These are phyloP conservation scores for Gossypium gossypioides DNA, from an alignment of 441 rosid species.

Conservation along the genomic window DNA sequence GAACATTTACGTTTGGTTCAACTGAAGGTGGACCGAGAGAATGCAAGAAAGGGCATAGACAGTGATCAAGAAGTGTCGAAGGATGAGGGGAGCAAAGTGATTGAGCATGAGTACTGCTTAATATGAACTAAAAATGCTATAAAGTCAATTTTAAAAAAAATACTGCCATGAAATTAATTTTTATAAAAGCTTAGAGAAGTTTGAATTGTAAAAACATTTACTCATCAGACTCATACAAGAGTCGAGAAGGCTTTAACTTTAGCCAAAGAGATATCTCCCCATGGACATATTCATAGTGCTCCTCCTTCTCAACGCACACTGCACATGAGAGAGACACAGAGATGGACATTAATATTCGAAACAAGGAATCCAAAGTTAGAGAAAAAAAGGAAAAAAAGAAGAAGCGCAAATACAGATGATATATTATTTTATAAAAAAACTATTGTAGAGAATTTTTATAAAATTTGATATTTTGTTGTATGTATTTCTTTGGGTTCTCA, in stretches of 20 bases:
- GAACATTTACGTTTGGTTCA: not conserved
- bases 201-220: not conserved
- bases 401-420: constrained; percentile 2
- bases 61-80: not conserved
- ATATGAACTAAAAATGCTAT: not conserved
- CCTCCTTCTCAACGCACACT: not conserved
- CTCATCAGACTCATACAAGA: not conserved
- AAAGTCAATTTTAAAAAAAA: not conserved
- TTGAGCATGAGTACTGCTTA: not conserved
- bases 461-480: no score
- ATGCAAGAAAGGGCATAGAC: not conserved
- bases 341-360: not conserved
- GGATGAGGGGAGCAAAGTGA: not conserved
- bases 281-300: constrained; percentile 17
- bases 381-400: not conserved
- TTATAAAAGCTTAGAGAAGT: not conserved
- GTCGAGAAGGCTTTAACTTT: not conserved
- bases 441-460: no score
- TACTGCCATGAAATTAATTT: no score
- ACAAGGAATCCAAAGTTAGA: constrained; percentile 18
- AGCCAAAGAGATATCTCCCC: not conserved
- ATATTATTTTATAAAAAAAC: no score
- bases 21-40: not conserved
- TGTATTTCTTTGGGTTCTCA: no score
- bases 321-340: not conserved